These are phyloP conservation scores for Orbilia javanica DNA, from an alignment of 2,329 filamentous ascomycete genomes.

Conservation along the genomic window DNA sequence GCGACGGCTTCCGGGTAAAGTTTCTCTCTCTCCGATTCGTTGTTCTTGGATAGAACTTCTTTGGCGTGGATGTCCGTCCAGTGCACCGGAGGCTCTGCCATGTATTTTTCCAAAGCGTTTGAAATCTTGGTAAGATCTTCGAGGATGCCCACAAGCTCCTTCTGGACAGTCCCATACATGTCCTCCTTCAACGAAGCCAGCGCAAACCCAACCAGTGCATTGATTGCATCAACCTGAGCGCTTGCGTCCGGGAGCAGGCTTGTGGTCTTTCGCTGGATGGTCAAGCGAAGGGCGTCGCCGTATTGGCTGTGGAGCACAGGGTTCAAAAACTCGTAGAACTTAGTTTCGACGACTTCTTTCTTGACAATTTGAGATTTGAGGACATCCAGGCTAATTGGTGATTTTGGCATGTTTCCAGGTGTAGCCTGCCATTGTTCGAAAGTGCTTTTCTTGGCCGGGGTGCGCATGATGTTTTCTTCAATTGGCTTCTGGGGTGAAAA, in stretches of 20 bases:
- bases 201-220: conserved; percentile 57
- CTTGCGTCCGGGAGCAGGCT: conserved; percentile 60
- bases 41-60: conserved; percentile 17
- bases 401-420: conserved; percentile 46
- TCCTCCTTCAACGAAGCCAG: conserved; percentile 61
- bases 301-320: conserved; percentile 56
- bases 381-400: conserved; percentile 39
- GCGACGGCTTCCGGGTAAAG: conserved; percentile 43
- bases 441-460: conserved; percentile 23
- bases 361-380: conserved; percentile 51
- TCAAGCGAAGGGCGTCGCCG: conserved; percentile 60
- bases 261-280: conserved; percentile 60
- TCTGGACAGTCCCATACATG: conserved; percentile 61
- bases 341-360: conserved; percentile 50
- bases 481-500: conserved; percentile 49
- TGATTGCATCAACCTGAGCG: conserved; percentile 60
- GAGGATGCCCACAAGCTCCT: conserved; percentile 59
- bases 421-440: conserved; percentile 53
- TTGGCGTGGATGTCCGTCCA: conserved; percentile 62
- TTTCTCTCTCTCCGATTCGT: conserved; percentile 13
- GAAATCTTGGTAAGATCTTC: conserved; percentile 60
- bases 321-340: conserved; percentile 43
- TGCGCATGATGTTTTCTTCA: conserved; percentile 43
- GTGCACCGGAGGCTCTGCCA: conserved; percentile 60
- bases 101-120: conserved; percentile 59